Base-by-base conservation (phyloP, 2,329 filamentous ascomycete species). In the Aspergillus ustus region DNA sequence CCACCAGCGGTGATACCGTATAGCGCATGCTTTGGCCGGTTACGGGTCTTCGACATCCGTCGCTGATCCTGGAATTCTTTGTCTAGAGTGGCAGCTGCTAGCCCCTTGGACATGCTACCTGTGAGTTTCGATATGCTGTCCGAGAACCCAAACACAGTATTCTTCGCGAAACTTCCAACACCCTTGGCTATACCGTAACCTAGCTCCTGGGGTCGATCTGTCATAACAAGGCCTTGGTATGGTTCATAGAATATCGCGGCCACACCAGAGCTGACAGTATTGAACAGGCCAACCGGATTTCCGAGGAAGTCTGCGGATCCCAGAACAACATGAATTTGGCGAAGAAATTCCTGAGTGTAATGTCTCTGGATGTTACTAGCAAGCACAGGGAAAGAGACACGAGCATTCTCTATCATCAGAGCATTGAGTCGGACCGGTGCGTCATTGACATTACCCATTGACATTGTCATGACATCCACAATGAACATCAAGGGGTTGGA, bases 231-330 rank as follows among this genome's bases (percentile, higher is more conserved):
- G 22, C 96, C 92, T 81, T 99, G 95, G 80, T 99, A 99, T 43
- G 95, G 95, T 76, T 99, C 96, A 82, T 99, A 99, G 81, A 99
- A 99, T 74, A 99, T 97, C 75, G 97, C 95, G 20, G 92, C 93
- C 57, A 99, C 92, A 69, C 96, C 95, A 50, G 95, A 99, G 70
- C 92, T 96, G 77, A 99, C 91, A 74, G 94, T 99, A 81, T 96
- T 98, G 87, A 99, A 99, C 48, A 99, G 83, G 49, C 95, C 95
- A 17, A 99, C 96, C 0, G 95, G 95, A 70, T 99, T 99, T 43
- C 95, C 95, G 6, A 99, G 83, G 85, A 99, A 98, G 77, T 99
- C 95, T 5, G 95, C 95, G 6, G 94, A 98, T 19, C 95, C 95
- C 59, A 99, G 87, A 67, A 99, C 95, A 78, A 98, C 93, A 82